These are phyloP conservation scores for Backusella circina DNA, from an alignment of 192 early-diverging fungal genomes.

Conservation along the genomic window DNA sequence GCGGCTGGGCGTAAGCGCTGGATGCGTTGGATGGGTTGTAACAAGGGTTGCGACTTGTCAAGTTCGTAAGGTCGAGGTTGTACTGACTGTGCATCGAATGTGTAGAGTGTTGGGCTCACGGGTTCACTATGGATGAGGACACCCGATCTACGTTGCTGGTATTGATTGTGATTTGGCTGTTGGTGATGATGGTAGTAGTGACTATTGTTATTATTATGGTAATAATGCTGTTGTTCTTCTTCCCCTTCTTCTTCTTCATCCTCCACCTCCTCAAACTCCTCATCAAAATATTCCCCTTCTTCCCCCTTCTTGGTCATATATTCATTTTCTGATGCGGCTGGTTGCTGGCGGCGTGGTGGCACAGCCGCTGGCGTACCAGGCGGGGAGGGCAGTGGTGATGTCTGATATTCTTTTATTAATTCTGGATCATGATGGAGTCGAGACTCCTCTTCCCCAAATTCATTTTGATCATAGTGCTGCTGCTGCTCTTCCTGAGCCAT, in stretches of 20 bases:
- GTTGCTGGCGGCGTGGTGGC: not conserved
- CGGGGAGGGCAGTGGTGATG: not conserved
- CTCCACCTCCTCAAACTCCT: not conserved
- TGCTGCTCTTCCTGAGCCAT: not conserved
- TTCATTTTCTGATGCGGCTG: not conserved
- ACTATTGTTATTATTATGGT: not conserved
- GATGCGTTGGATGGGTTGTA: slow-evolving; percentile 4
- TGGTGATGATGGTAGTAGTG: not conserved
- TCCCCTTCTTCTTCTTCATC: not conserved
- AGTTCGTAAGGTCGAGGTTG: not conserved
- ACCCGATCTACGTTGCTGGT: not conserved
- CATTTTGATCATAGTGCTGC: not conserved
- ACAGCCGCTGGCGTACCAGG: not conserved
- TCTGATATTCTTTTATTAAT: not conserved
- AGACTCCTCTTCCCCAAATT: not conserved
- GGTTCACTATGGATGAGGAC: not conserved
- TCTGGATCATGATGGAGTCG: not conserved
- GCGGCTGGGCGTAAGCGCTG: slow-evolving; percentile 14
- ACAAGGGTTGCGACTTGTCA: not conserved
- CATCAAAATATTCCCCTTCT: not conserved
- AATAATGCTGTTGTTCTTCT: not conserved
- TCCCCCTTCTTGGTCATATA: not conserved
- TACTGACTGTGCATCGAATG: slow-evolving; percentile 5
- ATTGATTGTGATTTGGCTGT: not conserved
- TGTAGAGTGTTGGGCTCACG: not conserved